Evolutionary conservation across 1,284 basidiomycete genomes (phyloP), one percentile per base, ranked within the genome.

Genomic region (Anthracocystis panici-leucophaei): DNA sequence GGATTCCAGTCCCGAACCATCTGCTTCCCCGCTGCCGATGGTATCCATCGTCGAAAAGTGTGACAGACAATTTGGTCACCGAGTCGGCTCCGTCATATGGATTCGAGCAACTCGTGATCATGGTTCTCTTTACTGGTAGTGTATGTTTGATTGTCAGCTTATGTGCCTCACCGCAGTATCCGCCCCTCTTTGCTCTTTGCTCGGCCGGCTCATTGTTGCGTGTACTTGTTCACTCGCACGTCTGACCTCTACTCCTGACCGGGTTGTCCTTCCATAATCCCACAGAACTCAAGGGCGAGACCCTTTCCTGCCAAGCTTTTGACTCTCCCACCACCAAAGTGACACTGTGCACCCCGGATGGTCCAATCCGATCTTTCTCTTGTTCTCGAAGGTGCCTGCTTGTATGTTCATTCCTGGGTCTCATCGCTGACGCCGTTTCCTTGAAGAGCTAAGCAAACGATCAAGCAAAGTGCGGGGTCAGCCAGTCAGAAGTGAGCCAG

Each of bases 241-340:
- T 55, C 46, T 56, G 14, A 14, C 35, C 14, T 16, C 35, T 27
- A 27, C 27, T 27, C 27, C 27, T 5, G 25, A 18, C 31, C 35
- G 52, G 27, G 29, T 12, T 48, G 4, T 21, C 23, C 10, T 0
- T 2, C 2, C 7, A 4, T 38, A 40, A 48, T 46, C 56, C 56
- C 56, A 57, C 56, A 49, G 27, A 45, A 46, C 1, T 14, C 33
- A 8, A 31, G 2, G 20, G n/a, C 51, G 33, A 48, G 55, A 64
- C 62, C 57, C 46, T 65, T 12, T 16, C 21, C 14, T 33, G 64
- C 64, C 64, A 60, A 60, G 64, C 57, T 35, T 60, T 56, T 33
- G 2, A 14, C 44, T 4, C 23, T n/a, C n/a, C n/a, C 9, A 8
- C 5, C 16, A n/a, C 12, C 14, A 2, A 9, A 7, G 18, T n/a